These are phyloP conservation scores for Tuber brumale DNA, from an alignment of 495 filamentous ascomycete genomes.

Conservation along the genomic window DNA sequence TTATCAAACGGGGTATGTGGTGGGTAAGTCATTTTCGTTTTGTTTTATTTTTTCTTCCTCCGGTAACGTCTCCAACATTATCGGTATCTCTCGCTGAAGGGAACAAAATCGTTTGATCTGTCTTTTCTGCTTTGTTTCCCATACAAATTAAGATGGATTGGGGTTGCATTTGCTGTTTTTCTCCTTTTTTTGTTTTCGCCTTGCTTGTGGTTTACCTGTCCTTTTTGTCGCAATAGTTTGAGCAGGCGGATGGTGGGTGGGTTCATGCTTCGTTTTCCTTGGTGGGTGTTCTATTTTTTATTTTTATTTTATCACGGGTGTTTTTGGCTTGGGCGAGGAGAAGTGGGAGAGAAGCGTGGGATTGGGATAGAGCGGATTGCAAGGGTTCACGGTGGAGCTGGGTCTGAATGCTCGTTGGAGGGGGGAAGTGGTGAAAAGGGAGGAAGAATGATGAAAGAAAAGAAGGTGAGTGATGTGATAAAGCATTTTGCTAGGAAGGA, in stretches of 20 bases:
- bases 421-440: background rate
- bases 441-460: background rate
- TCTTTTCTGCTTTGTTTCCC: background rate
- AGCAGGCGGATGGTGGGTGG: background rate
- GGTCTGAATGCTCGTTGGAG: background rate
- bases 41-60: background rate
- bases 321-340: background rate
- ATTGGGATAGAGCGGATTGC: background rate
- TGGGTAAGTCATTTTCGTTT: background rate
- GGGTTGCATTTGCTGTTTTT: background rate
- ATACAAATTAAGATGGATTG: background rate
- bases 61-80: background rate
- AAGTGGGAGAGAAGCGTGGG: background rate
- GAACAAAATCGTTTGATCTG: background rate
- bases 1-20: background rate
- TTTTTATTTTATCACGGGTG: background rate
- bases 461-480: background rate
- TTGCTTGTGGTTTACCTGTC: background rate
- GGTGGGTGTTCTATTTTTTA: background rate
- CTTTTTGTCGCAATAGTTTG: background rate
- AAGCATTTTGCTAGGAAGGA: background rate
- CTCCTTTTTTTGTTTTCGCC: background rate
- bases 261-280: background rate
- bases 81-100: background rate
- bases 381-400: background rate